phyloP scores from a whole-genome alignment of 148 eudicot species.

The Pharnaceum exiguum region DNA sequence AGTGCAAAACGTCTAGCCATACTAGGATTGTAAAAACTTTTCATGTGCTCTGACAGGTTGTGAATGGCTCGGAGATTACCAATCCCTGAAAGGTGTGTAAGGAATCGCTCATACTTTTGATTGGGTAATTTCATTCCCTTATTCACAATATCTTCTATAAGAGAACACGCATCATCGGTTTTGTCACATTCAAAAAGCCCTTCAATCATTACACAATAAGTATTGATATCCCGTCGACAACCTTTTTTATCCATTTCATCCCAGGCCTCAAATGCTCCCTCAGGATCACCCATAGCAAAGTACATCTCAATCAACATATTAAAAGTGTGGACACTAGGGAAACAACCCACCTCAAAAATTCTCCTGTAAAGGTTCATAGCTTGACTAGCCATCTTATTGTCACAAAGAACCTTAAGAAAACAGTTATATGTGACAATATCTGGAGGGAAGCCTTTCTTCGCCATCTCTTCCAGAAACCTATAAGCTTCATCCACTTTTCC shows the following conservation, averaged over 20 bases:
- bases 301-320: slow-evolving; percentile 82
- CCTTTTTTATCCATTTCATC: slow-evolving; percentile 66
- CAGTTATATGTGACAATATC: slow-evolving; percentile 94
- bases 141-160: slow-evolving; percentile 64
- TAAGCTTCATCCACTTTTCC: slow-evolving; percentile 73
- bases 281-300: slow-evolving; percentile 55
- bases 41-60: slow-evolving; percentile 78
- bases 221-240: slow-evolving; percentile 54
- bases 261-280: slow-evolving; percentile 80
- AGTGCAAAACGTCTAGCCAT: slow-evolving; percentile 83
- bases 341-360: slow-evolving; percentile 59
- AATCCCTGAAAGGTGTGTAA: slow-evolving; percentile 59
- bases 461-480: slow-evolving; percentile 75
- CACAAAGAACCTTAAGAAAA: slow-evolving; percentile 91
- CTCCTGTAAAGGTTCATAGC: slow-evolving; percentile 54
- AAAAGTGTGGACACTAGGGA: slow-evolving; percentile 85
- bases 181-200: slow-evolving; percentile 66
- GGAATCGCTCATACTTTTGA: slow-evolving; percentile 61
- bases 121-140: slow-evolving; percentile 71
- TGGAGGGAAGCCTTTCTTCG: slow-evolving; percentile 80
- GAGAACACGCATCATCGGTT: slow-evolving; percentile 47
- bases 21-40: slow-evolving; percentile 72
- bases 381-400: slow-evolving; percentile 55
- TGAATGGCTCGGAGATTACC: slow-evolving; percentile 79
- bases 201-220: slow-evolving; percentile 83